phyloP scores from a whole-genome alignment of 306 rosid species.

The Rosa persica region DNA sequence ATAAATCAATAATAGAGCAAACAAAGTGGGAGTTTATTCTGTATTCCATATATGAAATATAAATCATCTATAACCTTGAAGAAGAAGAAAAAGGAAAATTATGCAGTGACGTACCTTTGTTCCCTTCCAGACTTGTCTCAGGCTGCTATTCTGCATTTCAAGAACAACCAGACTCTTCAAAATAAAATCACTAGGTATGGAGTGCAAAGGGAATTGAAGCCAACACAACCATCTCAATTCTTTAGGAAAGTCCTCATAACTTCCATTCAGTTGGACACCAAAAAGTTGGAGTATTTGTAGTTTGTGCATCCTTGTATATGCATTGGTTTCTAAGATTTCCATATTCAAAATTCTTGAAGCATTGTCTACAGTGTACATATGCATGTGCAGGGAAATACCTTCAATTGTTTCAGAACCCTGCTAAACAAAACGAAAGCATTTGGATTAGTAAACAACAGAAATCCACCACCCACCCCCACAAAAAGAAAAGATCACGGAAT shows the following conservation, averaged over 20 bases:
- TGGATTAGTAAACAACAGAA: no score
- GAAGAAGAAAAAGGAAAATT: no score
- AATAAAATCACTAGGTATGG: not conserved
- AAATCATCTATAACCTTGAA: no score
- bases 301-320: not conserved
- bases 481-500: no score
- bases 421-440: not conserved
- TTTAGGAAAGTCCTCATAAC: conserved; percentile 8
- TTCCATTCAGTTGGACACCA: conserved; percentile 7
- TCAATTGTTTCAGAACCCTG: not conserved
- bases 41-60: not conserved
- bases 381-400: not conserved
- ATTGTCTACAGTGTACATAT: not conserved
- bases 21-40: not conserved
- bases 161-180: not conserved
- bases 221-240: conserved; percentile 6
- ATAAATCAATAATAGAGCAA: no score
- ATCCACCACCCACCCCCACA: no score
- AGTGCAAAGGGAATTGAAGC: conserved; percentile 2
- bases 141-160: not conserved
- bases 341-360: not conserved
- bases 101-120: not conserved
- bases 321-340: not conserved
- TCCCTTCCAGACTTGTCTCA: not conserved
- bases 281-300: not conserved